Percentiles rank a stretch among this genome's conserved stretches.
Evolutionary conservation across 495 filamentous ascomycete genomes (phyloP).

Genomic region (Talaromyces proteolyticus): DNA sequence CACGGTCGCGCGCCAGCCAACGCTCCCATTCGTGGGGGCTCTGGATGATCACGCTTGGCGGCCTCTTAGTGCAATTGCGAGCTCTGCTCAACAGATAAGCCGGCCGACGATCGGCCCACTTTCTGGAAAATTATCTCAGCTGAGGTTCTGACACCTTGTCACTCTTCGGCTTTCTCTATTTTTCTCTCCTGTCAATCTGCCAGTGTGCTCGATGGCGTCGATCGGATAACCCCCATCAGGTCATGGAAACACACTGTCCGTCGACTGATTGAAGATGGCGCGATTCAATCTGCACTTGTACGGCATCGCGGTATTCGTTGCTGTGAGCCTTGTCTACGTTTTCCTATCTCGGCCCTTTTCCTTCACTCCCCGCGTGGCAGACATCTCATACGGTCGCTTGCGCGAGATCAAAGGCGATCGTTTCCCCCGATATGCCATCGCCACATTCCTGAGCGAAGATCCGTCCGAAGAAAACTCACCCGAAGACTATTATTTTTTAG

Average conservation of each 20-base stretch:
- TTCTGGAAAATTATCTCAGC: too few species aligned
- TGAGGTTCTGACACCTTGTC: too few species aligned
- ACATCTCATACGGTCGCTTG: background rate
- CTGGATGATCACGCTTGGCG: too few species aligned
- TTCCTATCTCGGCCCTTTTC: background rate
- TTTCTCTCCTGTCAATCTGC: too few species aligned
- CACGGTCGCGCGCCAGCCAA: too few species aligned
- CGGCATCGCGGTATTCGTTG: background rate
- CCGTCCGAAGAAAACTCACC: background rate
- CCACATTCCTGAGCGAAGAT: background rate
- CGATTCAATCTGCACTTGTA: background rate
- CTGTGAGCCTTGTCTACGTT: background rate
- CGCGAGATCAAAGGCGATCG: background rate
- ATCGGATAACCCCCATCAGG: background rate
- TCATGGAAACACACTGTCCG: background rate
- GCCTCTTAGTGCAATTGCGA: too few species aligned
- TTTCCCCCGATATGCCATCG: background rate
- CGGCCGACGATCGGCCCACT: too few species aligned
- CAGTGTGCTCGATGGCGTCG: background rate
- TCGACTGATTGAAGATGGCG: background rate
- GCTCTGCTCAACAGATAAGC: too few species aligned
- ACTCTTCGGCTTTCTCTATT: too few species aligned
- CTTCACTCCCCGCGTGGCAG: background rate
- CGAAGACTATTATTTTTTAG: constrained; percentile 29
- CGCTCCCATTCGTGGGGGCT: too few species aligned